Base-by-base conservation (phyloP, 495 filamentous ascomycete genomes). In the Amorphotheca resinae region DNA sequence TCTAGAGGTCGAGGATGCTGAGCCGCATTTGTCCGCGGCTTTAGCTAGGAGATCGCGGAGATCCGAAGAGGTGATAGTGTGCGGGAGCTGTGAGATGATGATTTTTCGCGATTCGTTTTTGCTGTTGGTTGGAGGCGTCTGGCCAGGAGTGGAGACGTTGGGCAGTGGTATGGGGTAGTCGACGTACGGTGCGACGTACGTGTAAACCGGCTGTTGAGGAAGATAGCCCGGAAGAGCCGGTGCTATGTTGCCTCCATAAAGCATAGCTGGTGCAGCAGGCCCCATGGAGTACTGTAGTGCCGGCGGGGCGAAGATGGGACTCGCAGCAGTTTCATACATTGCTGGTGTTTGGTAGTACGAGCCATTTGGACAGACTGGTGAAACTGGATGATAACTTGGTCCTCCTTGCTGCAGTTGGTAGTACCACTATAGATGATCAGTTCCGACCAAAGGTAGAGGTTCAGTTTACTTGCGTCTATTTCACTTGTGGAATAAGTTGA, bases 81-180 rank as follows among this genome's bases (percentile, higher is more conserved):
- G 41, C 1, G 50, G 42, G 0, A 52, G 41, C 12, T 30, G 22
- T 2, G 34, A 50, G 33, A 54, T 46, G 11, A 54, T 46, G 9
- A 54, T 41, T 21, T 54, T 54, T 7, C 46, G 38, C 1, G 43
- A 26, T 33, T 47, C 47, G 4, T 38, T 46, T 35, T 46, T n/a
- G 3, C 44, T 22, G 9, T 35, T 22, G 12, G 39, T 2, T 18
- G 36, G 11, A 5, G 18, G 12, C 9, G 28, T 22, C 1, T 9
- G 32, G 21, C 25, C 6, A 23, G 34, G 12, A 11, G 42, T n/a
- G 14, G 48, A 31, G 11, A 26, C 30, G 16, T 17, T 38, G 25
- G 25, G 5, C 21, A 17, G 17, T 9, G 21, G 9, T 6, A 28
- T 22, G 8, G 9, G 7, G 11, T 4, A 33, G 22, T n/a, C 15